These are phyloP conservation scores for Maudiozyma pseudohumilis DNA, from an alignment of 805 yeast species.

Conservation along the genomic window DNA sequence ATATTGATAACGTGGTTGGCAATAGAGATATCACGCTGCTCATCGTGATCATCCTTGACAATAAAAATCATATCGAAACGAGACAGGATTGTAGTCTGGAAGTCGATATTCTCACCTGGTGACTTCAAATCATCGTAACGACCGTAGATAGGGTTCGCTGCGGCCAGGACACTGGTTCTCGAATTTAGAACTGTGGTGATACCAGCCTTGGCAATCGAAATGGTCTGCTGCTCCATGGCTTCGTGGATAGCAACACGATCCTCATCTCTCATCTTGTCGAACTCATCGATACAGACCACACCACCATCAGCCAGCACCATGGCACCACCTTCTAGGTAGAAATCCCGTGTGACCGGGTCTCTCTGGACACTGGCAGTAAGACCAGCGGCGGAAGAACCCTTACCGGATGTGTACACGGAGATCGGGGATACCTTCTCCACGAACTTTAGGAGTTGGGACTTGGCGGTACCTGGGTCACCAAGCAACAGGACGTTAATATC, in stretches of 20 bases:
- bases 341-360: constrained; percentile 79
- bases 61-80: constrained; percentile 98
- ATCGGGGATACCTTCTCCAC: constrained; percentile 93
- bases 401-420: constrained; percentile 94
- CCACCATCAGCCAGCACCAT: constrained; percentile 99
- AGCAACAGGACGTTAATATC: constrained; percentile 86
- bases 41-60: constrained; percentile 91
- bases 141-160: constrained; percentile 96
- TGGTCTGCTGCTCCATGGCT: constrained; percentile 99
- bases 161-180: constrained; percentile 92
- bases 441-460: constrained; percentile 88
- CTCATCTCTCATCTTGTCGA: constrained; percentile 98
- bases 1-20: constrained; percentile 93
- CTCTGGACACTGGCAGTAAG: constrained; percentile 95
- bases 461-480: constrained; percentile 99
- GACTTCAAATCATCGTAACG: constrained; percentile 92
- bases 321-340: constrained; percentile 97
- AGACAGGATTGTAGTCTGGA: constrained; percentile 92
- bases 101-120: constrained; percentile 97
- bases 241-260: constrained; percentile 98
- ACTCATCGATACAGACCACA: constrained; percentile 97
- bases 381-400: constrained; percentile 99
- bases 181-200: constrained; percentile 94
- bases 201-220: constrained; percentile 98
- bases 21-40: constrained; percentile 71